Base-by-base conservation (phyloP, 2,329 filamentous ascomycete species). In the Pseudogymnoascus sp. region DNA sequence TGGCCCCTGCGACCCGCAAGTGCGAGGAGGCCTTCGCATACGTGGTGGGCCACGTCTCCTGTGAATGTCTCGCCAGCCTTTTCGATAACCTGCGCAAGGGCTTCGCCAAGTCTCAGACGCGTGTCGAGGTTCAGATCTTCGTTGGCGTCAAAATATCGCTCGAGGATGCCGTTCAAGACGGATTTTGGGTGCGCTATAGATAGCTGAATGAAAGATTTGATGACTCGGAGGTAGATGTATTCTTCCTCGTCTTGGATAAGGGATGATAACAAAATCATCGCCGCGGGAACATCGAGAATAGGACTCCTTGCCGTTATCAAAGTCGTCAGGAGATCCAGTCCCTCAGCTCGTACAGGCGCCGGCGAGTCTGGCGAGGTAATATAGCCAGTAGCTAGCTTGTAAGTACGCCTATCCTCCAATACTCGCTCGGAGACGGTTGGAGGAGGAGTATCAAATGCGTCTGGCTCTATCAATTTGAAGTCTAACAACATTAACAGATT, bases 61-160 rank as follows among this genome's bases (percentile, higher is more conserved):
- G 79, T 71, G 63, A 88, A 86, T 0, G 79, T 81, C 60, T 80
- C 75, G 4, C 82, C 81, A 1, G 86, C 77, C 5, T 80, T 79
- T 69, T 89, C 81, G n/a, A 88, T 79, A 0, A 88, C 82, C 67
- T 86, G 84, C 2, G 85, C 69, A 22, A 90, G 73, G 0, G 85
- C 84, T 71, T 92, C 88, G 58, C 87, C 89, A 65, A 90, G 82
- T 7, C 87, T 80, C 0, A 91, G 77, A 1, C 89, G 82, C 1
- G 82, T 79, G 70, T 91, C 88, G 0, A 89, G 81, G 0, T 77
- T 71, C 5, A 76, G 73, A n/a, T 76, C 77, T 70, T 90, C 86
- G 55, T 78, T 76, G 0, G 82, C 70, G 69, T 92, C 89, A 16
- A 88, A 73, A 66, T 91, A 91, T 42, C 84, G 81, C 23, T 90